These are phyloP conservation scores for Trichoderma sp. DNA, from an alignment of 2,329 filamentous ascomycete genomes.

Conservation along the genomic window DNA sequence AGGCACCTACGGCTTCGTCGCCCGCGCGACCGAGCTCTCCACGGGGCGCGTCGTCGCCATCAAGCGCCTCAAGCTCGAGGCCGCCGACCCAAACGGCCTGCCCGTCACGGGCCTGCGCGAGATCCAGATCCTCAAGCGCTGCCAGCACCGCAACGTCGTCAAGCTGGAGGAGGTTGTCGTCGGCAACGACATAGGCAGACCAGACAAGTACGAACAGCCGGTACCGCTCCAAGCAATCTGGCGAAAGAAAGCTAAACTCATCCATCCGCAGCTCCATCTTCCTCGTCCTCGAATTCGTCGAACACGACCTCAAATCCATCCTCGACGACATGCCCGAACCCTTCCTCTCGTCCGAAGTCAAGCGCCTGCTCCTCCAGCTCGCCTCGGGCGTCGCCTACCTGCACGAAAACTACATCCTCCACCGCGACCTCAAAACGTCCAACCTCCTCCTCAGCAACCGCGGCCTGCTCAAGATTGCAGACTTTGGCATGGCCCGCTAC, in stretches of 20 bases:
- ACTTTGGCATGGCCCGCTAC: constrained; percentile 97
- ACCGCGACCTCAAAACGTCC: constrained; percentile 90
- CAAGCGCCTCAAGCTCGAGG: constrained; percentile 90
- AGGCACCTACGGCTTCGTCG: constrained; percentile 93
- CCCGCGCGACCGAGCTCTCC: constrained; percentile 71
- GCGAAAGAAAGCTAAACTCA: not conserved
- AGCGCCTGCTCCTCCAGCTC: constrained; percentile 84
- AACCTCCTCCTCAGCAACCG: constrained; percentile 95
- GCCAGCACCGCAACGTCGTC: constrained; percentile 81
- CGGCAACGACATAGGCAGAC: constrained; percentile 58
- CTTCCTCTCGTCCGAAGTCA: constrained; percentile 89
- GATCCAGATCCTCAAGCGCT: constrained; percentile 86
- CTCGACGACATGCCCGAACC: constrained; percentile 93
- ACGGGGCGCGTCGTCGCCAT: constrained; percentile 84
- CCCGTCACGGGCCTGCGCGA: constrained; percentile 91
- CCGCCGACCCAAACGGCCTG: constrained; percentile 70
- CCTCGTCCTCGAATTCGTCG: constrained; percentile 94
- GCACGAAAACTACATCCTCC: constrained; percentile 86
- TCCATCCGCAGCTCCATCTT: constrained; percentile 67
- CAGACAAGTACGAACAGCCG: constrained; percentile 50
- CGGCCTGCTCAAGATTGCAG: constrained; percentile 90
- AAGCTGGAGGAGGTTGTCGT: constrained; percentile 80
- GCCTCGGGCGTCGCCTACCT: constrained; percentile 79
- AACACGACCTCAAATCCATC: constrained; percentile 93
- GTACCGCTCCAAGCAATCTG: not conserved